Evolutionary conservation across 1,139 yeast genomes (phyloP), one percentile per base, ranked within the genome.

Genomic region (Candida pseudoviswanathii): DNA sequence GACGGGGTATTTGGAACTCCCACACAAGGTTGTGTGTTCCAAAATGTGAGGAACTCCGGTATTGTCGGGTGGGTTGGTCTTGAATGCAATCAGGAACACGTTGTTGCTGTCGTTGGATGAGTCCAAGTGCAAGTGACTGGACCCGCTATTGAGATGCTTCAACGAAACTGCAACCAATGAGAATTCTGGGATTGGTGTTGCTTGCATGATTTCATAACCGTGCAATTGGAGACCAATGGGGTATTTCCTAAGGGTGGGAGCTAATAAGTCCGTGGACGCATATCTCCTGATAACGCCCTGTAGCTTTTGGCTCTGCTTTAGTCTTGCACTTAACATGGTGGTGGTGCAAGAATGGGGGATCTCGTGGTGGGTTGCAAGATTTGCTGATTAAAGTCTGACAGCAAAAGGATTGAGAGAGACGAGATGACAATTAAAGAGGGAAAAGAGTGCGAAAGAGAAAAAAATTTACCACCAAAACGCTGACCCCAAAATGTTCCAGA

Each of bases 41-140:
- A 94, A 70, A 51, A 94, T 92, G 67, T 94, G 99, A 5, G 99
- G 98, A 3, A 94, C 89, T 10, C 99, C 99, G 2, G 97, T 89
- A 33, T 82, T 77, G 64, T 95, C 87, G 0, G 97, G 97, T 0
- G 99, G 96, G 59, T 91, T 89, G 0, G 99, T 94, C 67, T 90
- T 90, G 73, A 94, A 92, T 0, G 89, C 94, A 46, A 95, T 81
- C 55, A 94, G 84, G 65, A 94, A 94, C 16, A 91, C 97, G 62
- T 89, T 89, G 64, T 91, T 92, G 51, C 76, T 75, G 62, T 92
- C 97, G 51, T 85, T 82, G 1, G 70, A 63, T 46, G 94, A 75
- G 57, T 87, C 96, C 50, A 94, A 80, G 64, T 94, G 99, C 33
- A 94, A 66, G 67, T 94, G 98, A 52, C 83, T 78, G 9, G 96